Evolutionary conservation across 1,284 basidiomycete species (phyloP).

Genomic region (Cryptococcus maquisensis): DNA sequence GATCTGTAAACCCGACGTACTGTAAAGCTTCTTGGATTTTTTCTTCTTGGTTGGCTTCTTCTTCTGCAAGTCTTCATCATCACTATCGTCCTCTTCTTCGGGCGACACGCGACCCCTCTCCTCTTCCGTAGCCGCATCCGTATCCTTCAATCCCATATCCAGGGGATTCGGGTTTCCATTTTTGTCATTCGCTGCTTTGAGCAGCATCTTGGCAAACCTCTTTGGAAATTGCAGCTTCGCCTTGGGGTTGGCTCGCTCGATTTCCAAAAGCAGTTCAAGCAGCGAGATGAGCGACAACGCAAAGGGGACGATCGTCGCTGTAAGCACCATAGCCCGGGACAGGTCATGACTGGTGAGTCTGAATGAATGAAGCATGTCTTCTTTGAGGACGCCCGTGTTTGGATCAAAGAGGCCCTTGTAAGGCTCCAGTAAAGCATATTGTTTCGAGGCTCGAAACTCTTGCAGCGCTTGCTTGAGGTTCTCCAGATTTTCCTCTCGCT

Average conservation of each 20-base stretch:
- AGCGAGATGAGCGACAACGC: conserved; percentile 38
- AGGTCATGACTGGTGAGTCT: conserved; percentile 42
- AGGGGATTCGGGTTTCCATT: conserved; percentile 22
- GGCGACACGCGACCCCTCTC: conserved; percentile 1
- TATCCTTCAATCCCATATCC: conserved; percentile 28
- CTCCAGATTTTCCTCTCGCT: conserved; percentile 49
- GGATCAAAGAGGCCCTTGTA: conserved; percentile 50
- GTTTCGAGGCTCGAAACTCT: conserved; percentile 50
- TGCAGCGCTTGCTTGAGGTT: conserved; percentile 47
- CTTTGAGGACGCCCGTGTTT: conserved; percentile 33
- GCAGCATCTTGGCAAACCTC: conserved; percentile 46
- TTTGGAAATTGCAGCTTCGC: conserved; percentile 51
- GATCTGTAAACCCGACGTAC: too few species aligned
- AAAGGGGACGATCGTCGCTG: conserved; percentile 46
- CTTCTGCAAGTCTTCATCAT: conserved; percentile 8
- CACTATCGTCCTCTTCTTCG: conserved; percentile 17
- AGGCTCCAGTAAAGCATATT: conserved; percentile 54
- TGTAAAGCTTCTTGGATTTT: conserved; percentile 11
- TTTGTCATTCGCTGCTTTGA: conserved; percentile 35
- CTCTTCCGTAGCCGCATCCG: not conserved
- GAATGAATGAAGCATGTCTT: conserved; percentile 8
- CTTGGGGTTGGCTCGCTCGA: conserved; percentile 42
- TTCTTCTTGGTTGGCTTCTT: conserved; percentile 13
- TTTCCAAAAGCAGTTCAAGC: conserved; percentile 34
- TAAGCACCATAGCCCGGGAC: conserved; percentile 50